Base-by-base conservation (phyloP, 2,329 filamentous ascomycete genomes). In the Myriosclerotinia duriaeana region DNA sequence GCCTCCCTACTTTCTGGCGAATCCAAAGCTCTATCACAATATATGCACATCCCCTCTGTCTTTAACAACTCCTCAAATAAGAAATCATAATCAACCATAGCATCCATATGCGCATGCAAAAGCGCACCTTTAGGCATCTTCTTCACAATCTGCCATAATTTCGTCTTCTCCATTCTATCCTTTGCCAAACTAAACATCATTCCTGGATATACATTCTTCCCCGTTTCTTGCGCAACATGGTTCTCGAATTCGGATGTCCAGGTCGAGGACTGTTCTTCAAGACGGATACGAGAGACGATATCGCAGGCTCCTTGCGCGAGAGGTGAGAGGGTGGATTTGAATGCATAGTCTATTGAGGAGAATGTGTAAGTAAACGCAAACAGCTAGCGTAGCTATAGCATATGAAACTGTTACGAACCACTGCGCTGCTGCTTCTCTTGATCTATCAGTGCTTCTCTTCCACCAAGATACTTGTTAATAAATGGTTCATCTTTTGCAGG, bases 121-220 rank as follows among this genome's bases (percentile, higher is more conserved):
- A 96, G 81, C 11, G 89, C 84, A 15, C 94, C 95, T 77, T 98
- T 98, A 38, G 94, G 94, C 90, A 98, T 92, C 70, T 82, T 85
- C 67, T 88, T 85, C 20, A 97, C 85, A 72, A 97, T 95, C 70
- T 87, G 84, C 92, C 92, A 98, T 34, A 97, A 82, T 74, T 88
- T 88, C 17, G 92, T 96, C 72, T 83, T 83, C 78, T 96, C 92
- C 87, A 97, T 96, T 48, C 87, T 86, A n/a, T 88, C 85, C 78
- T 93, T 94, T 72, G 92, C 92, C 46, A 94, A 83, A 46, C 86
- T 88, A 78, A 97, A 97, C 90, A 96, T 95, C 89, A 97, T 96
- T 14, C 93, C 93, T 0, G 92, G 92, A 75, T 90, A 92, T 61
- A 94, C 80, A 71, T 87, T 86, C 68, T 86, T 84, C 72, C 87